Base-by-base conservation (phyloP, 2,329 filamentous ascomycete species). In the Ceratocystis cacaofunesta region DNA sequence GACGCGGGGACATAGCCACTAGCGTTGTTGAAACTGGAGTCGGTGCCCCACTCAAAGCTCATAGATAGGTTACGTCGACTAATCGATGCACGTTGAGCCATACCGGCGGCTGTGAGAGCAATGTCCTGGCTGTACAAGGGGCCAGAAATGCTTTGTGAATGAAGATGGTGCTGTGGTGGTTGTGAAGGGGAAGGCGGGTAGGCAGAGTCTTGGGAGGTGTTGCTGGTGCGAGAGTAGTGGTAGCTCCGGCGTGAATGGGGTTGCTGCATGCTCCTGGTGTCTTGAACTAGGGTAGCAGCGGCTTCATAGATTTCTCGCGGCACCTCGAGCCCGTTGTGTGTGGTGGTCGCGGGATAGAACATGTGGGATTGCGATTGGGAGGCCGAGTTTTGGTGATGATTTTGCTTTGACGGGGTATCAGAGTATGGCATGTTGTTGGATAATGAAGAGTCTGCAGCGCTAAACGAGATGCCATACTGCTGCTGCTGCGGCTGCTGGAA, bases 41-140 rank as follows among this genome's bases (percentile, higher is more conserved):
- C 87, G 0, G 87, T 87, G 8, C 87, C 87, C 82, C 84, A 89
- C 68, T 82, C 81, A 57, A 87, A 77, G 63, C 81, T 66, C 46
- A 60, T 50, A n/a, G 57, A 58, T 3, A 61, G 15, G 22, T 48
- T 62, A 19, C 58, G 61, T 43, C 61, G 62, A 61, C 41, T 61
- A 43, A 36, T 30, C 19, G 46, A 57, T 43, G 22, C 46, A 22
- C 43, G 48, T 32, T 15, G 52, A 19, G 57, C 30, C 50, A 44
- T 50, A 15, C 1, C 25, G 25, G 50, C 44, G n/a, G 44, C 50
- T 10, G 50, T 25, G 22, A 22, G 22, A 22, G 22, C 1, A 22
- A 2, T 1, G 22, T 0, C 22, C 44, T 41, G 15, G 60, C 12
- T 58, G 22, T 44, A 44, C 25, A 46, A 65, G 4, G 36, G 8